These are phyloP conservation scores for Orbilia oligospora DNA, from an alignment of 2,329 filamentous ascomycete genomes.

Conservation along the genomic window DNA sequence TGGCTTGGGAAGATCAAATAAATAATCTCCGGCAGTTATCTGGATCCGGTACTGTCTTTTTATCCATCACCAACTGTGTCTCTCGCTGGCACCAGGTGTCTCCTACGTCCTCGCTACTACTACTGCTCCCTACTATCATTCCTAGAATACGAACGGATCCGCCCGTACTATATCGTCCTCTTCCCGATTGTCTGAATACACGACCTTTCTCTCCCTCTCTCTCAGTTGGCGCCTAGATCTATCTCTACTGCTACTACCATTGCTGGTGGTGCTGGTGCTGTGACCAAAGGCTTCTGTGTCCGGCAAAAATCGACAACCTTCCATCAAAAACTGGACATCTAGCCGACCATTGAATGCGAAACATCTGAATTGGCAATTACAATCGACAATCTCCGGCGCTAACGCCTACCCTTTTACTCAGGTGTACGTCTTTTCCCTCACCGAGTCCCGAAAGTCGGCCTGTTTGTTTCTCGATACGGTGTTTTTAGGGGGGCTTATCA, in stretches of 20 bases:
- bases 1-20: conserved; percentile 1
- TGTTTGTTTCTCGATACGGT: conserved; percentile 1
- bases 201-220: conserved; percentile 1
- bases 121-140: conserved; percentile 9
- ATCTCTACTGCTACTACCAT: conserved; percentile 7
- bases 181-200: conserved; percentile 41
- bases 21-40: conserved; percentile 7
- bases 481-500: conserved; percentile 32
- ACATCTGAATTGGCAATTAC: conserved; percentile 45
- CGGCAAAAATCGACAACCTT: conserved; percentile 19
- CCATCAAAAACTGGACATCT: conserved; percentile 5
- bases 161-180: conserved; percentile 16
- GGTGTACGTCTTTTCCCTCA: conserved; percentile 38
- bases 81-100: conserved; percentile 24
- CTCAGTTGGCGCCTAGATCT: conserved; percentile 12
- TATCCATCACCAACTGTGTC: not conserved
- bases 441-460: not conserved
- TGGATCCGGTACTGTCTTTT: not conserved
- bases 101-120: not conserved
- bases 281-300: conserved; percentile 40
- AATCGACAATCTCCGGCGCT: conserved; percentile 54
- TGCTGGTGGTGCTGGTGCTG: conserved; percentile 13
- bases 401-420: conserved; percentile 39
- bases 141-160: conserved; percentile 16
- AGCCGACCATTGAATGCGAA: conserved; percentile 43